Evolutionary conservation across 768 basidiomycete genomes (phyloP).

Genomic region (Amanita pallidorosea): DNA sequence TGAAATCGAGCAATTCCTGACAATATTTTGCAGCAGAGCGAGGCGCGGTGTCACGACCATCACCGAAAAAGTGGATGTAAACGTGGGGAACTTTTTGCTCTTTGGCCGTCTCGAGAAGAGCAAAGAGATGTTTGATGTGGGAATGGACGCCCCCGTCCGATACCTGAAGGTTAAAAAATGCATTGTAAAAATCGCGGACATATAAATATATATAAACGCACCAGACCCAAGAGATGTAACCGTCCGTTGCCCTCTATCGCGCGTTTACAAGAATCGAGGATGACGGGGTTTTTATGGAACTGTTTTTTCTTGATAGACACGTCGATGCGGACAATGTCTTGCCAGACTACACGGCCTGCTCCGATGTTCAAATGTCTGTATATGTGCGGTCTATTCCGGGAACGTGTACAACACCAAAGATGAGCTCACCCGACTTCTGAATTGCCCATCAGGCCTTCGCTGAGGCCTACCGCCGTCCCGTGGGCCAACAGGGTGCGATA

Average conservation of each 20-base stretch:
- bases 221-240: conserved; percentile 82
- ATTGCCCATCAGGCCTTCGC: conserved; percentile 94
- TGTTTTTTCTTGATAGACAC: conserved; percentile 81
- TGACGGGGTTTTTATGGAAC: conserved; percentile 70
- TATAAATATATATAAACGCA: conserved; percentile 22
- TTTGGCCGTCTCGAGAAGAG: conserved; percentile 85
- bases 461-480: conserved; percentile 86
- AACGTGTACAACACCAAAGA: not conserved
- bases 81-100: conserved; percentile 74
- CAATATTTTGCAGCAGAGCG: conserved; percentile 71
- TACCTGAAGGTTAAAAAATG: conserved; percentile 36
- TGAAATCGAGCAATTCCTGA: conserved; percentile 67
- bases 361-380: conserved; percentile 90
- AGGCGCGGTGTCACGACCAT: conserved; percentile 92
- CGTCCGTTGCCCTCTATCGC: conserved; percentile 80
- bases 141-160: conserved; percentile 98
- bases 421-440: conserved; percentile 85
- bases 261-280: conserved; percentile 61
- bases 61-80: conserved; percentile 90
- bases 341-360: conserved; percentile 93
- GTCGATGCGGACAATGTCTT: conserved; percentile 94
- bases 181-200: not conserved
- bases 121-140: conserved; percentile 83
- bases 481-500: conserved; percentile 71
- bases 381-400: not conserved